Conservation (phyloP, 495 filamentous ascomycete genomes). For the Terfezia boudieri region DNA sequence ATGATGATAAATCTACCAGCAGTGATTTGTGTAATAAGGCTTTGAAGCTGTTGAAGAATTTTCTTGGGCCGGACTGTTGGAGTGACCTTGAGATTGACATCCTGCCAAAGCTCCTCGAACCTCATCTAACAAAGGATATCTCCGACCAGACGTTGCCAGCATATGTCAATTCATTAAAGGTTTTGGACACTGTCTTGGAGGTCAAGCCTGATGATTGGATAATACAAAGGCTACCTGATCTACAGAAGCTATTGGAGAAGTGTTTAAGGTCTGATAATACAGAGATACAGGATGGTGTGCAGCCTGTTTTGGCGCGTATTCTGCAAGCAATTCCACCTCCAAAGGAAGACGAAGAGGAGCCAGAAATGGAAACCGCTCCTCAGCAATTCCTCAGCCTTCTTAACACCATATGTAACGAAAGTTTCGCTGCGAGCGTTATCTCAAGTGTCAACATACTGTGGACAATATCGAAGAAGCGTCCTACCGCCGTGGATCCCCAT, state of each 20-base stretch:
- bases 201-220: constrained; percentile 82
- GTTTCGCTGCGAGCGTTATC: constrained; percentile 53
- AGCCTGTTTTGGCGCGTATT: constrained; percentile 61
- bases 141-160: constrained; percentile 9
- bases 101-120: constrained; percentile 72
- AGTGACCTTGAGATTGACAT: constrained; percentile 76
- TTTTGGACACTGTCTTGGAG: constrained; percentile 67
- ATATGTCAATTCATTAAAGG: constrained; percentile 66
- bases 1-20: constrained; percentile 58
- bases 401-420: constrained; percentile 60
- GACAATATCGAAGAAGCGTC: constrained; percentile 65
- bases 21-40: constrained; percentile 72
- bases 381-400: constrained; percentile 64
- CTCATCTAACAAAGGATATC: constrained; percentile 14
- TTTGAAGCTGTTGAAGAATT: constrained; percentile 55
- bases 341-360: constrained; percentile 76
- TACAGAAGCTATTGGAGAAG: constrained; percentile 84
- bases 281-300: constrained; percentile 79
- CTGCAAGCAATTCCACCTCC: constrained; percentile 81
- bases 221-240: constrained; percentile 40
- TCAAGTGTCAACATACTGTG: constrained; percentile 79
- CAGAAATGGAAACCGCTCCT: constrained; percentile 43
- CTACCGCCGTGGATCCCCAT: constrained; percentile 69
- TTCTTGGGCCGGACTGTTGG: constrained; percentile 79
- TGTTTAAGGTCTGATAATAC: constrained; percentile 63